Evolutionary conservation across 2,329 filamentous ascomycete species (phyloP), one percentile per base, ranked within the genome.

Genomic region (Colletotrichum somersetense): DNA sequence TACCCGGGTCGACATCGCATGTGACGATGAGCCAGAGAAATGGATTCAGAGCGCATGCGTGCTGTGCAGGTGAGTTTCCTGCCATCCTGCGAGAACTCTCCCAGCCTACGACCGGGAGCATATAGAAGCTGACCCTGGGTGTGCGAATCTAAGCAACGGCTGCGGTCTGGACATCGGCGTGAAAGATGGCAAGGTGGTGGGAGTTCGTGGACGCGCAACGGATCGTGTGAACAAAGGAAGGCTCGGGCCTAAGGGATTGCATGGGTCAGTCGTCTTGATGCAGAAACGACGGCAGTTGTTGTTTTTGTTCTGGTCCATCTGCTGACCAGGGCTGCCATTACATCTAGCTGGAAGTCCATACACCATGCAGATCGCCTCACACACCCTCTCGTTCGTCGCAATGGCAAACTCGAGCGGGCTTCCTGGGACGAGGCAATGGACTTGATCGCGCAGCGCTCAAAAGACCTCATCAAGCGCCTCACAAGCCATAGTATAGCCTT

Each of bases 21-120:
- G 68, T 50, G 75, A 79, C 20, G 80, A 82, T 35, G 77, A 79
- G 46, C 79, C 79, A 0, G 80, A 82, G 3, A 78, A 78, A 75
- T 83, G 80, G 80, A 80, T 82, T 5, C 80, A 81, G 69, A 81
- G 80, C 72, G 81, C 80, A 1, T 82, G 80, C 75, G 78, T 81
- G 11, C 75, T 82, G 23, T 82, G 80, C n/a, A 42, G 35, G 35
- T 58, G 14, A 18, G 55, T 26, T 6, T 12, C 35, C 18, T 12
- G 7, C 16, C 14, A 30, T 33, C 6, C 14, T 53, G 14, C 50
- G 16, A 53, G 14, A 20, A 16, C 50, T 26, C 14, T 11, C 16
- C 11, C 12, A 52, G 33, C 10, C 33, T 10, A 56, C 3, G 33
- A 6, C 33, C n/a, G n/a, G 14, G 16, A 20, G 35, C 14, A 58